Evolutionary conservation across 331 rosid species (phyloP), one percentile per base, ranked within the genome.

Genomic region (Quercus phellos): DNA sequence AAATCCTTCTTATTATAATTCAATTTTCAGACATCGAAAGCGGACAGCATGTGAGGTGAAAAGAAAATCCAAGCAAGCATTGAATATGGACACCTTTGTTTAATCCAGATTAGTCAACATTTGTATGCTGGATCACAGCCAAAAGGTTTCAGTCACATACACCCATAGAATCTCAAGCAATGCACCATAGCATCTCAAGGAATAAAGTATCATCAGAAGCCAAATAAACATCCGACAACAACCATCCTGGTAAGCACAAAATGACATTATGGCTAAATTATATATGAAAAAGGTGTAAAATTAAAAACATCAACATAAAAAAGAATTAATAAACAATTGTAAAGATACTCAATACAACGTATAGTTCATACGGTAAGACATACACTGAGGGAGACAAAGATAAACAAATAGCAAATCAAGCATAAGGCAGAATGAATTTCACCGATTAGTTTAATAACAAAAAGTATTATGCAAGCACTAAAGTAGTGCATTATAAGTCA

Each of bases 51-150:
- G 88, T 81, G 83, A 46, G 66, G 72, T 21, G 18, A 74, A 81
- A 64, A 75, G 75, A 79, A 70, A 42, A 76, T 71, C 50, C 30
- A 84, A 56, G 78, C 64, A 85, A 79, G 82, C 89, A 90, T 68
- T 85, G 90, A 82, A 88, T 80, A 68, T 68, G 78, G 97, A 91
- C 94, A 79, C 64, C 70, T 54, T 72, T 74, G 22, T 73, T 74
- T 72, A 80, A 80, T 76, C 70, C 76, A 53, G 63, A 59, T 63
- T 78, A 74, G 83, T 60, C 87, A 82, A 77, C 85, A 78, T 55
- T 32, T 55, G 71, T 18, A 80, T 67, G 68, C 79, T 79, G 84
- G 80, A 72, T 79, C 80, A 74, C 18, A 79, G 80, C 84, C 86
- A 80, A 84, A 75, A 74, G 61, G 63, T 5, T 74, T 21, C 73